Base-by-base conservation (phyloP, 441 rosid species). In the Francoa sonchifolia region DNA sequence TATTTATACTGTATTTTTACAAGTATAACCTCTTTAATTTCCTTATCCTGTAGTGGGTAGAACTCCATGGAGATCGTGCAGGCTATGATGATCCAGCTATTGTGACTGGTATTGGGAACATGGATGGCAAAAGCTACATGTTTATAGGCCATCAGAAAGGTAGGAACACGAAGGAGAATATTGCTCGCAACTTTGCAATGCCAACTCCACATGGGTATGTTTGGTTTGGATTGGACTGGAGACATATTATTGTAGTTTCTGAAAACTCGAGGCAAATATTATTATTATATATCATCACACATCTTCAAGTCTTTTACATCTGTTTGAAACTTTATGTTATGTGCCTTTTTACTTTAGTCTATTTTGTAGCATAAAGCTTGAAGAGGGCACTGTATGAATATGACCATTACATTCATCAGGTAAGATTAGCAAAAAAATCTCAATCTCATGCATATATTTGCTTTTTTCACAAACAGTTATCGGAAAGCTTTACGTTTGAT, bases 141-240 rank as follows among this genome's bases (percentile, higher is more conserved):
- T 86, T 90, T 51, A 77, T 80, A n/a, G 99, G 99, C 61, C 95
- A 90, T 50, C 96, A 90, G 56, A 86, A 90, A 67, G 96, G 98
- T 54, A 82, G 95, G 71, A 90, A 82, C 57, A 80, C 96, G 40
- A 90, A 90, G 65, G 99, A 90, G 54, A 79, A 77, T 60, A 82
- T 86, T 27, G 65, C 66, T 66, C 85, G 88, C 31, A 90, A 90
- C 69, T 90, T 86, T 69, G 96, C 84, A 43, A 89, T 89, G 98
- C 92, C 98, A 54, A 89, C 98, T 52, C 98, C 98, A 33, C 96
- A 82, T 52, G 96, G 96, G 98, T 85, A 82, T 47, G 78, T 35
- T 28, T 33, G 22, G 15, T 46, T 47, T 32, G 40, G 26, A 37
- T 37, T 6, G 32, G 47, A 19, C 17, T 53, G 23, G 17, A 23